Percentiles rank a stretch among this genome's conserved stretches.
Conservation (phyloP, 169 alveolate genomes). For the Plasmodium fragile region DNA sequence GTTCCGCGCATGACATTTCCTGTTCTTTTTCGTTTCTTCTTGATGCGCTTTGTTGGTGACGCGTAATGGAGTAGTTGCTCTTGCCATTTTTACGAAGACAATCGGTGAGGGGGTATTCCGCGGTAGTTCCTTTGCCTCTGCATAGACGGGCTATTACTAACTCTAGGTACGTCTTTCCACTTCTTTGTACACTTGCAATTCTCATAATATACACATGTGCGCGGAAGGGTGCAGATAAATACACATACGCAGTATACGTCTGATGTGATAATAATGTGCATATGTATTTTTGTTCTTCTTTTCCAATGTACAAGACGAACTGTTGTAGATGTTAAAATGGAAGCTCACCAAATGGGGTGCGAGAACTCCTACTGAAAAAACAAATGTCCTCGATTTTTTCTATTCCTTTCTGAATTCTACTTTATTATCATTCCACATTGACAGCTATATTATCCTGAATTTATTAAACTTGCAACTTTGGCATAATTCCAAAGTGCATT, state of each 20-base stretch:
- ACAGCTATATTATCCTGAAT: not conserved
- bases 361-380: not conserved
- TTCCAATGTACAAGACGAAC: not conserved
- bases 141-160: not conserved
- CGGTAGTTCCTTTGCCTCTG: not conserved
- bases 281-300: not conserved
- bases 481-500: not conserved
- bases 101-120: not conserved
- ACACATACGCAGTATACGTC: not conserved
- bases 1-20: not conserved
- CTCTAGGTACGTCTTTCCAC: constrained; percentile 2
- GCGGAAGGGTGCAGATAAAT: not conserved
- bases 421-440: not conserved
- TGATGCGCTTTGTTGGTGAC: not conserved
- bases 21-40: not conserved
- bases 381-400: not conserved
- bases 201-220: constrained; percentile 27
- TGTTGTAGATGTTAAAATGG: not conserved
- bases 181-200: constrained; percentile 13
- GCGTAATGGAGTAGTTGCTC: constrained; percentile 1
- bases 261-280: not conserved
- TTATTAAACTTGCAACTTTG: not conserved
- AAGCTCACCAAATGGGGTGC: not conserved
- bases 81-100: constrained; percentile 17
- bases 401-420: not conserved